phyloP scores from a whole-genome alignment of 108 stramenopile species.

The Fragilariopsis cylindrus region DNA sequence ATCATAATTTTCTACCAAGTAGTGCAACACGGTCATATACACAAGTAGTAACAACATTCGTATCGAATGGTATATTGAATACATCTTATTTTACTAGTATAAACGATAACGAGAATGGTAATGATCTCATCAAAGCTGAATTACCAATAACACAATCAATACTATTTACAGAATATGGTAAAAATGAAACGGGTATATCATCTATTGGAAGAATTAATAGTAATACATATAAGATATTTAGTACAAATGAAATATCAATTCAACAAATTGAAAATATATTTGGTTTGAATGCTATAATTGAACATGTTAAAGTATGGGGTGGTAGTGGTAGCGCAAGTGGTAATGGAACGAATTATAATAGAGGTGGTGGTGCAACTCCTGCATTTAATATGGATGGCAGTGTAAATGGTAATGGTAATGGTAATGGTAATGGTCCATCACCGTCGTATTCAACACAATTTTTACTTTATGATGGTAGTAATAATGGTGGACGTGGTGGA shows the following conservation, averaged over 20 bases:
- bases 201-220: slow-evolving; percentile 17
- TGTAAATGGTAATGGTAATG: too few relatives aligned
- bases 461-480: slow-evolving; percentile 63
- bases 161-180: slow-evolving; percentile 5
- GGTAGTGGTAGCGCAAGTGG: slow-evolving; percentile 51
- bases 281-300: slow-evolving; percentile 48
- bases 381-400: slow-evolving; percentile 65
- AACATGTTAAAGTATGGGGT: slow-evolving; percentile 58
- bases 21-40: slow-evolving; percentile 62
- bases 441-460: slow-evolving; percentile 42
- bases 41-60: slow-evolving; percentile 72
- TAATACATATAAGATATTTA: slow-evolving; percentile 69
- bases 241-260: slow-evolving; percentile 30
- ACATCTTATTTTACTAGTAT: slow-evolving; percentile 41
- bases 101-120: slow-evolving; percentile 40
- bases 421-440: background rate
- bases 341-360: slow-evolving; percentile 61
- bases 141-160: background rate
- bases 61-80: slow-evolving; percentile 60
- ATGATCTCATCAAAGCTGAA: slow-evolving; percentile 31
- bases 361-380: slow-evolving; percentile 32
- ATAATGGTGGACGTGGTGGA: background rate
- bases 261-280: slow-evolving; percentile 46
- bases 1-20: slow-evolving; percentile 32
- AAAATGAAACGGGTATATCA: slow-evolving; percentile 22